A percentile compares a stretch with the other conserved stretches of the same genome.
These are phyloP conservation scores for Teratosphaeria pseudoeucalypti DNA, from an alignment of 2,329 filamentous ascomycete species.

Conservation along the genomic window DNA sequence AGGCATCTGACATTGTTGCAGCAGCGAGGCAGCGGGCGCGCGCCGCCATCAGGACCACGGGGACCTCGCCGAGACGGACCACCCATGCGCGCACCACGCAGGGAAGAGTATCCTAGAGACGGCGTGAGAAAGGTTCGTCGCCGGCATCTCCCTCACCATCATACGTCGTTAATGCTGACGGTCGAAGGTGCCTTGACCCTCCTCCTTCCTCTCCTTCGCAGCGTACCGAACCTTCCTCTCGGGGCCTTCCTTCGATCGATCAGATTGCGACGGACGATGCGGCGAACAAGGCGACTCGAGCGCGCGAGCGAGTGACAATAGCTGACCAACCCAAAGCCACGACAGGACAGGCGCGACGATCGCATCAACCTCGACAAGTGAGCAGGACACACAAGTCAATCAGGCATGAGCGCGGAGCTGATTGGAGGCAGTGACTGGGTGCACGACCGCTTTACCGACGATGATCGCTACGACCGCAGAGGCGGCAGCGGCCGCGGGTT, in stretches of 20 bases:
- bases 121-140: constrained; percentile 74
- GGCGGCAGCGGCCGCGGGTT: not conserved
- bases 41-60: constrained; percentile 6
- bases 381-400: constrained; percentile 16
- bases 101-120: constrained; percentile 58
- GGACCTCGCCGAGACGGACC: constrained; percentile 10
- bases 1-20: constrained; percentile 3
- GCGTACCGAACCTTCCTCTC: constrained; percentile 1
- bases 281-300: constrained; percentile 11
- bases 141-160: not conserved
- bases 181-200: constrained; percentile 33
- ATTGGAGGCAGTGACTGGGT: constrained; percentile 66
- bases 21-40: constrained; percentile 13
- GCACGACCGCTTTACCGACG: constrained; percentile 40
- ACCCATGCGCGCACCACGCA: constrained; percentile 50
- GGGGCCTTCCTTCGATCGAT: constrained; percentile 6
- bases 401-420: constrained; percentile 7
- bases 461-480: constrained; percentile 1
- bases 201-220: not conserved
- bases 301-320: constrained; percentile 11
- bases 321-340: constrained; percentile 21
- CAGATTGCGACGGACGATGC: constrained; percentile 12
- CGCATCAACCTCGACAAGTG: constrained; percentile 56
- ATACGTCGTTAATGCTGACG: not conserved
- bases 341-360: constrained; percentile 23